Percentiles rank a stretch among this genome's conserved stretches.
Conservation (phyloP, 2,329 filamentous ascomycete species). For the Stachybotrys chartarum region DNA sequence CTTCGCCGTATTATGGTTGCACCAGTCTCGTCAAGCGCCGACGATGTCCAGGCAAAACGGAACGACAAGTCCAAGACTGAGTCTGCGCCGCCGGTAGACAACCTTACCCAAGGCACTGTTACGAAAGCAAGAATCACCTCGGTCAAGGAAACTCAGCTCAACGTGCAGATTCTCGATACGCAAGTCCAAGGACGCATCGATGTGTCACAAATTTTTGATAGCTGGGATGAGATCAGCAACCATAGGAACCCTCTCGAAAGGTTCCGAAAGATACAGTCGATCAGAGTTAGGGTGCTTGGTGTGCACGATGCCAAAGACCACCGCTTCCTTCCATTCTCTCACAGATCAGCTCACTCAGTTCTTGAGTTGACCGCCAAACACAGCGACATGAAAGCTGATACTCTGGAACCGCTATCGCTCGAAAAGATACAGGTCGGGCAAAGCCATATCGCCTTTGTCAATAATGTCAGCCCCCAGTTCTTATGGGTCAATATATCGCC, state of each 20-base stretch:
- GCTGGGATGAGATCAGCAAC: slow-evolving; percentile 79
- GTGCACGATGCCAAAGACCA: slow-evolving; percentile 87
- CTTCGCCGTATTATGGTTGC: slow-evolving; percentile 60
- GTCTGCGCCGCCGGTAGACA: slow-evolving; percentile 45
- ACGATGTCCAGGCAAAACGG: slow-evolving; percentile 32
- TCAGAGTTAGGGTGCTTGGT: slow-evolving; percentile 74
- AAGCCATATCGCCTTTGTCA: slow-evolving; percentile 76
- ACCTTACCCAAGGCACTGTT: slow-evolving; percentile 65
- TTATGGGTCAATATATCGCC: slow-evolving; percentile 91
- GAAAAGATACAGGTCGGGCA: slow-evolving; percentile 67
- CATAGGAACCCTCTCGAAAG: slow-evolving; percentile 69
- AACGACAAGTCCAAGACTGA: slow-evolving; percentile 22
- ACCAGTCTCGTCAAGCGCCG: slow-evolving; percentile 39
- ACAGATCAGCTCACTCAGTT: slow-evolving; percentile 73
- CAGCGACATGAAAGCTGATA: slow-evolving; percentile 47
- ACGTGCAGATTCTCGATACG: slow-evolving; percentile 73
- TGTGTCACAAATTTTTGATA: slow-evolving; percentile 82
- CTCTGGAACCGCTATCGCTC: slow-evolving; percentile 52
- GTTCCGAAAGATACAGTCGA: slow-evolving; percentile 63
- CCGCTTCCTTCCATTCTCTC: slow-evolving; percentile 84
- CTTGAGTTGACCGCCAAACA: slow-evolving; percentile 82
- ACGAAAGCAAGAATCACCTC: slow-evolving; percentile 75
- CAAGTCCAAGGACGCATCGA: slow-evolving; percentile 83
- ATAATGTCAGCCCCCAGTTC: slow-evolving; percentile 73
- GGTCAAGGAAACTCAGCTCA: slow-evolving; percentile 85